Conservation (phyloP, 2,329 filamentous ascomycete species). For the Ophiostoma pallidulum region DNA sequence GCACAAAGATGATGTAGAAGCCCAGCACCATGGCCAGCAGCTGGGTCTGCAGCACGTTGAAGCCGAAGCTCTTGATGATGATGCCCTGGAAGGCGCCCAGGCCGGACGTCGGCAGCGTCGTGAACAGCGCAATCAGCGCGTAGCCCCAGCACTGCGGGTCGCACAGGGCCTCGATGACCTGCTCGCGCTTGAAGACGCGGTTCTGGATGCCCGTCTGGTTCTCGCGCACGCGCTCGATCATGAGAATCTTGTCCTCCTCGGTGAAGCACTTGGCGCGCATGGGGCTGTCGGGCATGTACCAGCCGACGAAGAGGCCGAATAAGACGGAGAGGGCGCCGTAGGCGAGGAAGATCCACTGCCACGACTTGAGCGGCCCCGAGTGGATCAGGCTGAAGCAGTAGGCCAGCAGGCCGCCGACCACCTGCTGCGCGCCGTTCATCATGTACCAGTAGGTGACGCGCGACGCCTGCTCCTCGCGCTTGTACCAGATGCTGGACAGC, state of each 20-base stretch:
- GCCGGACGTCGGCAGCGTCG: no score
- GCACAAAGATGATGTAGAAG: no score
- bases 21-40: no score
- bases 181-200: constrained; percentile 56
- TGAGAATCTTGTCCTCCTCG: constrained; percentile 48
- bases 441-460: constrained; percentile 50
- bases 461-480: constrained; percentile 47
- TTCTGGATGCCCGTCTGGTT: constrained; percentile 61
- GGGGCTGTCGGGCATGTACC: constrained; percentile 35
- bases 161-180: constrained; percentile 36
- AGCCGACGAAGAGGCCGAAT: constrained; percentile 39
- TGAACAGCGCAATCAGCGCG: no score
- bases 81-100: no score
- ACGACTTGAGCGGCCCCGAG: constrained; percentile 30
- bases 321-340: constrained; percentile 42
- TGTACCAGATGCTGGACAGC: constrained; percentile 54
- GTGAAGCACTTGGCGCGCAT: constrained; percentile 38
- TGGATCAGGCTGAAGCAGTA: constrained; percentile 51
- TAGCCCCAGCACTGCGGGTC: constrained; percentile 26
- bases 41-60: no score
- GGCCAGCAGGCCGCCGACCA: constrained; percentile 46
- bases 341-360: constrained; percentile 44
- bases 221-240: constrained; percentile 42
- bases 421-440: constrained; percentile 51
- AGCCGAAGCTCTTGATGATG: no score